Conservation (phyloP, 2,329 filamentous ascomycete species). For the Purpureocillium lavendulum region DNA sequence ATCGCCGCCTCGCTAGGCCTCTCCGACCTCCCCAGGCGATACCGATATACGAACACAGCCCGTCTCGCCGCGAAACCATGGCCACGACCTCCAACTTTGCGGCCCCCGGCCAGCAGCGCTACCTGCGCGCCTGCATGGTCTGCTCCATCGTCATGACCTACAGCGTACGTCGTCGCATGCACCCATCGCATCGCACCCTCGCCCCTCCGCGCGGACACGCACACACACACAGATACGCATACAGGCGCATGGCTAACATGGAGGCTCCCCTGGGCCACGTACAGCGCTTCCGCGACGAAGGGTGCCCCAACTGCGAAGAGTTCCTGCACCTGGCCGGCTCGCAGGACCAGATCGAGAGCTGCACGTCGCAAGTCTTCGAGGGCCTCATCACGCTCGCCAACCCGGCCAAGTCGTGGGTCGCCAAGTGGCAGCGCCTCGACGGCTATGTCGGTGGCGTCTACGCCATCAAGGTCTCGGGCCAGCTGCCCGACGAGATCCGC, state of each 20-base stretch:
- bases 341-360: conserved; percentile 76
- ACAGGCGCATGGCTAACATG: too few species aligned
- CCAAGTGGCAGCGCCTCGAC: conserved; percentile 91
- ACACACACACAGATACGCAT: too few species aligned
- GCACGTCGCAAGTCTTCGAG: conserved; percentile 94
- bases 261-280: neutral
- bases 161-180: conserved; percentile 48
- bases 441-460: conserved; percentile 84
- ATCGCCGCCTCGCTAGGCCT: too few species aligned
- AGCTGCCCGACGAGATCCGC: conserved; percentile 59
- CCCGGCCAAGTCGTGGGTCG: conserved; percentile 83
- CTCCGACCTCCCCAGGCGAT: too few species aligned
- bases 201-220: too few species aligned
- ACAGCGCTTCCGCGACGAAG: conserved; percentile 75
- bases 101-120: conserved; percentile 67
- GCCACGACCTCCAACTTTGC: conserved; percentile 47
- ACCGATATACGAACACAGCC: neutral
- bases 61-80: too few species aligned
- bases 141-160: conserved; percentile 89
- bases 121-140: conserved; percentile 95
- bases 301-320: conserved; percentile 94
- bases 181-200: too few species aligned
- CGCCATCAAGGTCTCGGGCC: conserved; percentile 87
- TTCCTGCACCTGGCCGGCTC: conserved; percentile 78
- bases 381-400: conserved; percentile 80